Conservation (phyloP, 345 rosid species). For the Eucalyptus paniculata region DNA sequence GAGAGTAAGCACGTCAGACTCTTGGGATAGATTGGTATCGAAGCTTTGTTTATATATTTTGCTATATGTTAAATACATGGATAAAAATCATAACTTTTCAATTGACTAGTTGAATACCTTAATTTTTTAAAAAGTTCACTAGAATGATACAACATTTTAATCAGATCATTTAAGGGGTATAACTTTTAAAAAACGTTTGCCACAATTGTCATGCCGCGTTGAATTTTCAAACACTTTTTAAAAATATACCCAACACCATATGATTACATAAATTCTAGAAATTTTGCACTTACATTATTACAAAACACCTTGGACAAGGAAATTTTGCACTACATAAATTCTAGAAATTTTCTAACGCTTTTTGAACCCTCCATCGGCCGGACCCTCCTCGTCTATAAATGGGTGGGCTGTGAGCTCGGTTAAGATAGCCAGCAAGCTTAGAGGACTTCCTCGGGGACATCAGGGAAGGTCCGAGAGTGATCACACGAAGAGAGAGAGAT, state of each 20-base stretch:
- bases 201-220: fast-evolving
- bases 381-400: no score
- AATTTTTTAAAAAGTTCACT: neutral
- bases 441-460: no score
- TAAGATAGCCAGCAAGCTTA: no score
- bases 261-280: neutral
- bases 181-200: neutral
- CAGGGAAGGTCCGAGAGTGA: no score
- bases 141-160: neutral
- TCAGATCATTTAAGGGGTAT: neutral
- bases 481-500: no score
- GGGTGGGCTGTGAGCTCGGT: no score
- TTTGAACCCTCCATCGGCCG: no score
- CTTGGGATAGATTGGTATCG: neutral
- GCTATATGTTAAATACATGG: neutral
- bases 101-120: neutral
- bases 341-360: no score
- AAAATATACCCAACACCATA: neutral
- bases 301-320: neutral
- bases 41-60: neutral
- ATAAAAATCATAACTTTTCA: neutral
- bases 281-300: neutral
- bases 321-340: no score
- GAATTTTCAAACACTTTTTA: neutral
- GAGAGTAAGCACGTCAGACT: neutral